These are phyloP conservation scores for Aspergillus sp. DNA, from an alignment of 2,329 filamentous ascomycete genomes.

Conservation along the genomic window DNA sequence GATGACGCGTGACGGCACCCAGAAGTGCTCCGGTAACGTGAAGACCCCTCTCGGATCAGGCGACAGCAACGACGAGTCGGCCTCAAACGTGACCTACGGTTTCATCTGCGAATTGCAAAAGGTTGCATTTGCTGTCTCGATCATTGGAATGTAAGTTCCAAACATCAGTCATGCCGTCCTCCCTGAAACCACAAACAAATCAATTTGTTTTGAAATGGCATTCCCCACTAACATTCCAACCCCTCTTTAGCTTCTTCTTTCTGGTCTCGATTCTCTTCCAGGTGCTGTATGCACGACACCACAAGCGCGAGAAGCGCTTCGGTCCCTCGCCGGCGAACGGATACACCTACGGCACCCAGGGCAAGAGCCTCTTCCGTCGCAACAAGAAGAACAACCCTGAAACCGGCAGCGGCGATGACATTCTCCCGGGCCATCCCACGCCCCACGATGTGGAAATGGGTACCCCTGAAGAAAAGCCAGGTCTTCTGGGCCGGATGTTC, in stretches of 20 bases:
- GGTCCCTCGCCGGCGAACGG: constrained; percentile 65
- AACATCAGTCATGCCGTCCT: neutral
- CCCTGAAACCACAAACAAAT: neutral
- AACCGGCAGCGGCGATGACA: constrained; percentile 28
- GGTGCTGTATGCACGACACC: constrained; percentile 65
- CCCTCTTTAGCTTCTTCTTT: constrained; percentile 65
- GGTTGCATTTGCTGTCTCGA: constrained; percentile 72
- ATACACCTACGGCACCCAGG: constrained; percentile 61
- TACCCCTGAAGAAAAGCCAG: constrained; percentile 16
- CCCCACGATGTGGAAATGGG: constrained; percentile 39
- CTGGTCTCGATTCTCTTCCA: constrained; percentile 69
- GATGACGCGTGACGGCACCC: constrained; percentile 67
- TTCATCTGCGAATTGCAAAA: constrained; percentile 75
- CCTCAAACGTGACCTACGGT: constrained; percentile 49
- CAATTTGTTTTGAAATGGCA: neutral
- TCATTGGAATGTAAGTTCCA: constrained; percentile 68
- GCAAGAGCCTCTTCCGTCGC: constrained; percentile 41
- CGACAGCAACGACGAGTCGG: constrained; percentile 49
- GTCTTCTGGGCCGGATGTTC: constrained; percentile 17
- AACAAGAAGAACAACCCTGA: constrained; percentile 48
- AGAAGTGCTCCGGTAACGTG: constrained; percentile 64
- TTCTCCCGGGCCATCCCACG: constrained; percentile 40
- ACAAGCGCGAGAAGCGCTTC: constrained; percentile 72
- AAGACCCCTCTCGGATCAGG: constrained; percentile 70
- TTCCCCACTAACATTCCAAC: constrained; percentile 5